Base-by-base conservation (phyloP, 2,329 filamentous ascomycete species). In the Aspergillus ochraceus region DNA sequence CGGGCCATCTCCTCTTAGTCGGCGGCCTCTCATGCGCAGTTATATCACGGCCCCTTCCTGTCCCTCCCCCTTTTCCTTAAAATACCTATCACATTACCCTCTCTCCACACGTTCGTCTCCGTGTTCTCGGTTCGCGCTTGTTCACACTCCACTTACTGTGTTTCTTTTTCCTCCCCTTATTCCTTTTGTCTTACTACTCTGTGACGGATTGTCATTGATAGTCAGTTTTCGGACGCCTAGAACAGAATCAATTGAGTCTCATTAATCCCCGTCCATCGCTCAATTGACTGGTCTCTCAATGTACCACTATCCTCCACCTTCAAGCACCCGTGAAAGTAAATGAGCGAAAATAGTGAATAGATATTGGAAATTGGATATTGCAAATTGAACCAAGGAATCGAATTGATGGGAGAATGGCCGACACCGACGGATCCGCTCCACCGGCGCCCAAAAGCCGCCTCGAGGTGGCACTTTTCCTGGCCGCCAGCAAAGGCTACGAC, bases 391-490 rank as follows among this genome's bases (percentile, higher is more conserved):
- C 26, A 9, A 29, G 26, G 26, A 29, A 29, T 29, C 9, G 36
- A 42, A 8, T 42, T 14, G 20, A 47, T 47, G 45, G 45, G 10
- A 42, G 6, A 22, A 47, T 24, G 19, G 45, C 19, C 12, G 9
- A 20, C 20, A 20, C n/a, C 1, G 45, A 20, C 8, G 45, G 12
- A 24, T 14, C 45, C 10, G 20, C 45, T 12, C 19, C 20, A 3
- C 45, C 45, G 12, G 45, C 69, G 53, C 62, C 60, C 9, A 60
- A 56, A 51, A 63, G 64, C 57, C 67, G 67, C 51, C 39, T 68
- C 32, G 66, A 68, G 52, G 57, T 68, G 24, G 66, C 66, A 6
- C 64, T 68, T 10, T 68, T 68, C 47, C 55, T 68, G 10, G 66
- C 66, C 50, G 62, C 62, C 17, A 67, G 61, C 24, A 59, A 68